Evolutionary conservation across 2,329 filamentous ascomycete genomes (phyloP), one percentile per base, ranked within the genome.

Genomic region (Lachnellula occidentalis): DNA sequence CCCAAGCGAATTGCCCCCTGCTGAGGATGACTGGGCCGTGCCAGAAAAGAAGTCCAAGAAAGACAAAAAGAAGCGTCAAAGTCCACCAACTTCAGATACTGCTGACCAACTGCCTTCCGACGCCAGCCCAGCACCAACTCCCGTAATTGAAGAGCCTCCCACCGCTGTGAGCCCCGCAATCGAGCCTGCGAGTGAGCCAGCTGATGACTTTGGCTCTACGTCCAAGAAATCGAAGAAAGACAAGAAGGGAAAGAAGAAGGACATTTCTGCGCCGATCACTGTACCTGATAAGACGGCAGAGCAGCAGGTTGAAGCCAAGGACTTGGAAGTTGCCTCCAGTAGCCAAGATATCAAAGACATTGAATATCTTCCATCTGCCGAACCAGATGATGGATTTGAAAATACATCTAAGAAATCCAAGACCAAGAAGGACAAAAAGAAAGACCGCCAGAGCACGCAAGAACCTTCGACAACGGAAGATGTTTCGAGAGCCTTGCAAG

Each of bases 41-140:
- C 43, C 24, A 31, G 43, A 73, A 57, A 73, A 75, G 62, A 79
- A 77, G 59, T 73, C 68, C 11, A 78, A 78, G 60, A 77, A 78
- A 55, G 72, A 74, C 11, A 58, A 61, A 31, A 58, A 59, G 48
- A 58, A 63, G 34, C 50, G 50, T 39, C 52, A 49, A 34, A 51
- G 50, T 34, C 27, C 45, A 7, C 27, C 43, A 31, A 31, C 14
- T n/a, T 42, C 48, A 39, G 36, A 17, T 39, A 15, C 12, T 17
- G 12, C 17, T 8, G 36, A 39, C 12, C 36, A 39, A 17, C 36
- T 17, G 5, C 14, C 9, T 9, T 17, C 36, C 15, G 36, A 17
- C 14, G 36, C 36, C 36, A 39, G 15, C 17, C 36, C 36, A 39
- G n/a, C 2, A n/a, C 14, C 15, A 39, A 39, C 8, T 17, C 14